phyloP scores from a whole-genome alignment of 164 flowering plant species.

The Piper longum region DNA sequence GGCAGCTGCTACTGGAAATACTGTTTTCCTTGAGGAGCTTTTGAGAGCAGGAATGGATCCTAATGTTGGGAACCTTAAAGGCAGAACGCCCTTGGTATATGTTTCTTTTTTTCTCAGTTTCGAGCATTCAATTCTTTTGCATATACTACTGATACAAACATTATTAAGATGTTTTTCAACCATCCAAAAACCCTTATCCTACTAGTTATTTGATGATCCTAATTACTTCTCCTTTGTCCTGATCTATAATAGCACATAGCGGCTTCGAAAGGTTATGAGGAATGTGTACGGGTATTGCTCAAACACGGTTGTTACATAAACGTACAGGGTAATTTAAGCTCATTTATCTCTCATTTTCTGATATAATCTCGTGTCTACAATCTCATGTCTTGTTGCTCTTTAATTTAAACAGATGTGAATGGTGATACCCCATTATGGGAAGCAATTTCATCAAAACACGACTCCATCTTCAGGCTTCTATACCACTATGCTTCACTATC shows the following conservation, averaged over 20 bases:
- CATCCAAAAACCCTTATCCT: no score
- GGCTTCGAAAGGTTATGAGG: conserved; percentile 77
- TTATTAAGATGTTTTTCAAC: no score
- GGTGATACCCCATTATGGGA: conserved; percentile 82
- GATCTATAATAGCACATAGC: conserved; percentile 52
- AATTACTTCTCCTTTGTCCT: no score
- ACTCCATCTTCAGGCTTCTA: conserved; percentile 49
- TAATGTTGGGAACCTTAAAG: conserved; percentile 49
- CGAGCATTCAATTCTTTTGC: no score
- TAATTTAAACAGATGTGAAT: conserved; percentile 35
- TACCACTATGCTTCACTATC: conserved; percentile 44
- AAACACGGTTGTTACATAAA: conserved; percentile 53
- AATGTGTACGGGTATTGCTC: conserved; percentile 58
- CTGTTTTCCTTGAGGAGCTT: conserved; percentile 69
- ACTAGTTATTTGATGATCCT: no score
- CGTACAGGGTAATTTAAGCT: conserved; percentile 28
- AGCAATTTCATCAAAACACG: conserved; percentile 52
- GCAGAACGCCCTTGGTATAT: conserved; percentile 77
- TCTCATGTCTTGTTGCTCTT: not conserved
- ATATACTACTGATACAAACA: no score
- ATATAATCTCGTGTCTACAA: not conserved
- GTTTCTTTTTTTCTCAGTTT: not conserved
- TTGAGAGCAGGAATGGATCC: conserved; percentile 66
- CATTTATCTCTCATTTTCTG: not conserved
- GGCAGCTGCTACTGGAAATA: conserved; percentile 56